Evolutionary conservation across 1,139 yeast genomes (phyloP).

Genomic region (Kurtzmaniella quercitrusa): DNA sequence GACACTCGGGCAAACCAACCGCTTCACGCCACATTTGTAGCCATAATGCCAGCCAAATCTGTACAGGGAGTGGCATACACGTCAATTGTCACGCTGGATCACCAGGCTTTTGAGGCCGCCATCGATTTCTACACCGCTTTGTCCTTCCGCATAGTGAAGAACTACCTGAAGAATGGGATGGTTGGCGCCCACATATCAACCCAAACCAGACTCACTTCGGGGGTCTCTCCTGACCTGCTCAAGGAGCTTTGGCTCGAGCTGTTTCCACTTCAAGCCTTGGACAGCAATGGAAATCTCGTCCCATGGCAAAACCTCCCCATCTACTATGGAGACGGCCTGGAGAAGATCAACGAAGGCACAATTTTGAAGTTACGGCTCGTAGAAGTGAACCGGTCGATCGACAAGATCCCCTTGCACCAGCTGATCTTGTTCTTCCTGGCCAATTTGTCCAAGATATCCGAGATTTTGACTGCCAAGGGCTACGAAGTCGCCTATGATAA

Average conservation of each 20-base stretch:
- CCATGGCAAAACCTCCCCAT: constrained; percentile 58
- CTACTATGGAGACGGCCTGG: constrained; percentile 47
- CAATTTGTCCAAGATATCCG: constrained; percentile 32
- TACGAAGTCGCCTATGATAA: constrained; percentile 12
- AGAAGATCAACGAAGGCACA: constrained; percentile 25
- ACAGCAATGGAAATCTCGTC: constrained; percentile 40
- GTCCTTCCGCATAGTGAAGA: constrained; percentile 58
- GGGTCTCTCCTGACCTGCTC: constrained; percentile 61
- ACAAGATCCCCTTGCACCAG: constrained; percentile 2
- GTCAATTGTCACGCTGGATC: constrained; percentile 56
- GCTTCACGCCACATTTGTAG: not conserved
- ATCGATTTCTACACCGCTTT: constrained; percentile 50
- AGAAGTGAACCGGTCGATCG: constrained; percentile 16
- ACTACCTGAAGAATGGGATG: constrained; percentile 44
- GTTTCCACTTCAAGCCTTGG: constrained; percentile 54
- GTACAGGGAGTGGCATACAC: constrained; percentile 36
- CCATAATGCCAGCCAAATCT: constrained; percentile 5
- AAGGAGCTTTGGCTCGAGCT: constrained; percentile 70
- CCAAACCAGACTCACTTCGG: constrained; percentile 33
- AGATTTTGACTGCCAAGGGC: constrained; percentile 17
- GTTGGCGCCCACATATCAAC: constrained; percentile 19
- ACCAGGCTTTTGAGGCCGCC: constrained; percentile 41
- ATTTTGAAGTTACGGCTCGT: constrained; percentile 57
- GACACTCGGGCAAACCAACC: not conserved
- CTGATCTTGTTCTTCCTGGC: constrained; percentile 51